Evolutionary conservation across 169 alveolate species (phyloP), one percentile per base, ranked within the genome.

Genomic region (Eimeria tenella): DNA sequence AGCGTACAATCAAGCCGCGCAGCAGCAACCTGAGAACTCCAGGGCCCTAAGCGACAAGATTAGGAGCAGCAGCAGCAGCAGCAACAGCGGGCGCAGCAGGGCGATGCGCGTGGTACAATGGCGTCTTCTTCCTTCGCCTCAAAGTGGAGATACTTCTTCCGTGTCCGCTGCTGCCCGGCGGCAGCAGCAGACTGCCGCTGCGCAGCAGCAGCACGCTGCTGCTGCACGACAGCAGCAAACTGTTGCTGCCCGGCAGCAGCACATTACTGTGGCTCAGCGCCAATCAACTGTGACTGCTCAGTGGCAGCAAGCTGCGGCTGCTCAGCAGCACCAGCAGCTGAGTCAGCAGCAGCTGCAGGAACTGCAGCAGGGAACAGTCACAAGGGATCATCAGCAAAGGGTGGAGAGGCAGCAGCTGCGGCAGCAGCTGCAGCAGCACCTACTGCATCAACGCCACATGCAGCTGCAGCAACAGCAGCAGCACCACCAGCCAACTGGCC

Each of bases 241-340:
- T 19, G 86, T 56, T 75, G 86, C 86, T 50, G 84, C 84, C 11
- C 86, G 86, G 65, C 86, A 75, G 86, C 86, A 75, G 86, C 86
- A 75, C 21, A 31, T 31, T 31, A 2, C 42, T 31, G 2, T 31
- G 42, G 42, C 42, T 31, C 42, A 31, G 42, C 42, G 42, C 42
- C 68, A 58, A 31, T 65, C n/a, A 15, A 75, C 75, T 11, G 74
- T 56, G 11, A 73, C 58, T 81, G 53, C 55, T 8, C 74, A n/a
- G 75, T 73, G 23, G 90, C 90, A 53, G 71, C 90, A 81, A 15
- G 68, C 86, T n/a, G 77, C 83, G 31, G n/a, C 83, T 23, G 83
- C 60, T 11, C 42, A 31, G 83, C 83, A 73, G 83, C 83, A 73
- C 11, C 83, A 73, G 58, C 83, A 81, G 75, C 90, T 52, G 8